These are phyloP conservation scores for Pugionium cornutum DNA, from an alignment of 345 rosid genomes.

Conservation along the genomic window DNA sequence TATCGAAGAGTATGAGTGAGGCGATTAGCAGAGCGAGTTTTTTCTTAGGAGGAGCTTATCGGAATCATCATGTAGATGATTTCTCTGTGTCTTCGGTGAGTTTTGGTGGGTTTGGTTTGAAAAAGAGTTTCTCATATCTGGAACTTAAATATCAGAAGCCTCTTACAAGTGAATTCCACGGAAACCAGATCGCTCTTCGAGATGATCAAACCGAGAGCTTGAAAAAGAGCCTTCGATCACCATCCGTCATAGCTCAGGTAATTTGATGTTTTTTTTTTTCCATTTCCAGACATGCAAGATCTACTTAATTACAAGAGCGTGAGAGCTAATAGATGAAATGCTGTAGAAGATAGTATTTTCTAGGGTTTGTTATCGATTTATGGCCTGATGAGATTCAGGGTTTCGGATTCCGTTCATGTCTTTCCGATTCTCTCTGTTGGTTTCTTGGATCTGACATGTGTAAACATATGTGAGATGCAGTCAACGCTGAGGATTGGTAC, in stretches of 20 bases:
- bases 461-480: slow-evolving; percentile 26
- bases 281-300: no score
- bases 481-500: slow-evolving; percentile 55
- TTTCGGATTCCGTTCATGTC: no score
- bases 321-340: no score
- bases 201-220: slow-evolving; percentile 29
- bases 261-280: no score
- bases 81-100: slow-evolving; percentile 27
- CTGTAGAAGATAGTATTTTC: no score
- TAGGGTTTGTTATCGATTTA: no score
- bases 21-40: slow-evolving; percentile 52
- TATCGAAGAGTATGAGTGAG: neutral
- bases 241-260: slow-evolving; percentile 62
- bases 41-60: slow-evolving; percentile 34
- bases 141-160: slow-evolving; percentile 33
- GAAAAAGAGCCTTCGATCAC: slow-evolving; percentile 30
- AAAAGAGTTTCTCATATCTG: slow-evolving; percentile 41
- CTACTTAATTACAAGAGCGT: no score
- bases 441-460: slow-evolving; percentile 2
- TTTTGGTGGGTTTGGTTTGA: slow-evolving; percentile 8
- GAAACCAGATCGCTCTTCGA: slow-evolving; percentile 44
- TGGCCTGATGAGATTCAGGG: no score
- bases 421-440: no score
- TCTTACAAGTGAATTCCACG: slow-evolving; percentile 49
- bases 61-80: slow-evolving; percentile 38